Evolutionary conservation across 2,329 filamentous ascomycete species (phyloP).

Genomic region (Sporothrix euskadiensis): DNA sequence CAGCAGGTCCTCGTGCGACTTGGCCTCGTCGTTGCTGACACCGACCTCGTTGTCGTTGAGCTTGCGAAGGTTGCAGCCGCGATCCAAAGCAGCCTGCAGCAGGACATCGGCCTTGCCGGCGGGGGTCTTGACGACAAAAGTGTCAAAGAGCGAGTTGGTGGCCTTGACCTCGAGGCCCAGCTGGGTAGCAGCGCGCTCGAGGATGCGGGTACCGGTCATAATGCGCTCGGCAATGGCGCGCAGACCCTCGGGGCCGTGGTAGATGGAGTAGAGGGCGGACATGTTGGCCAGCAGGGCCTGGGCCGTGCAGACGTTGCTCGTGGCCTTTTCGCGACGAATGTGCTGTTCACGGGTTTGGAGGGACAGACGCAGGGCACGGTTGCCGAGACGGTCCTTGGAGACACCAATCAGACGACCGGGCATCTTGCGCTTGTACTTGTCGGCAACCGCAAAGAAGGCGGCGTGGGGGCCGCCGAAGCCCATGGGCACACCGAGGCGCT

Average conservation of each 20-base stretch:
- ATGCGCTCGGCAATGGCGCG: slow-evolving; percentile 79
- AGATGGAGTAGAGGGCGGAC: slow-evolving; percentile 91
- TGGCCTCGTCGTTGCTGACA: slow-evolving; percentile 73
- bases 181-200: slow-evolving; percentile 64
- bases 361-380: slow-evolving; percentile 77
- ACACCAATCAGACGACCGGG: slow-evolving; percentile 87
- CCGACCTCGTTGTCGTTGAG: slow-evolving; percentile 54
- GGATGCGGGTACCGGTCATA: slow-evolving; percentile 67
- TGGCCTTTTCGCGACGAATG: slow-evolving; percentile 93
- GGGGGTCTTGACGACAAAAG: slow-evolving; percentile 65
- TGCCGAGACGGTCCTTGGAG: slow-evolving; percentile 84
- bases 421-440: slow-evolving; percentile 92
- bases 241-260: slow-evolving; percentile 83
- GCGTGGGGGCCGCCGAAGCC: slow-evolving; percentile 94
- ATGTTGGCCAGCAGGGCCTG: slow-evolving; percentile 94
- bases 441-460: slow-evolving; percentile 89
- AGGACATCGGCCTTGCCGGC: slow-evolving; percentile 46
- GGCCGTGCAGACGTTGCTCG: slow-evolving; percentile 95
- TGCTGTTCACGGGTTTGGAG: slow-evolving; percentile 95
- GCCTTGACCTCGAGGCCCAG: slow-evolving; percentile 59
- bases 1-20: slow-evolving; percentile 37
- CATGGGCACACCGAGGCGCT: slow-evolving; percentile 87
- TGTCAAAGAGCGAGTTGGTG: slow-evolving; percentile 63
- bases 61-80: slow-evolving; percentile 60
- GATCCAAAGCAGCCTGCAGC: slow-evolving; percentile 53